Evolutionary conservation across 1,139 yeast species (phyloP).

Genomic region (Scheffersomyces lignicola): DNA sequence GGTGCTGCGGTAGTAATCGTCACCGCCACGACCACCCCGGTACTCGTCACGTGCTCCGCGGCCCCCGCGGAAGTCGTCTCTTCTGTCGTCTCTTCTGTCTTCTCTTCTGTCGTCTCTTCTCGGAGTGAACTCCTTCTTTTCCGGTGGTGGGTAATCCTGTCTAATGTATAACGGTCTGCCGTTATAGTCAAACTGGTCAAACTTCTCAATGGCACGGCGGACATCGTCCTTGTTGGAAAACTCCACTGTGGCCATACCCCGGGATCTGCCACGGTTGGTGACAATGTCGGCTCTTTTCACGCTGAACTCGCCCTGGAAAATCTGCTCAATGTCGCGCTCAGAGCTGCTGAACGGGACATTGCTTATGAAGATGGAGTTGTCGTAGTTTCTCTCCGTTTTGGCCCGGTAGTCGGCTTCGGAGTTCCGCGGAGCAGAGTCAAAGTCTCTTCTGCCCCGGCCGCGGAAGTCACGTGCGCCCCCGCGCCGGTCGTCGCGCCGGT

Average conservation of each 20-base stretch:
- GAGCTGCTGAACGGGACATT: slow-evolving; percentile 68
- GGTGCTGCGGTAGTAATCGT: slow-evolving; percentile 12
- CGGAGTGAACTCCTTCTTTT: slow-evolving; percentile 28
- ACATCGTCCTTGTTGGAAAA: slow-evolving; percentile 71
- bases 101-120: slow-evolving; percentile 13
- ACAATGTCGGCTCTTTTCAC: slow-evolving; percentile 87
- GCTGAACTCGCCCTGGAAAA: slow-evolving; percentile 63
- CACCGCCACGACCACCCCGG: slow-evolving; percentile 1
- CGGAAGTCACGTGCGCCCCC: slow-evolving; percentile 21
- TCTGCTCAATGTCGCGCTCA: slow-evolving; percentile 58
- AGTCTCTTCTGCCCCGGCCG: slow-evolving; percentile 20
- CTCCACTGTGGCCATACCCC: slow-evolving; percentile 95
- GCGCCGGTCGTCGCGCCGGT: slow-evolving; percentile 19
- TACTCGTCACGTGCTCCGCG: slow-evolving; percentile 9
- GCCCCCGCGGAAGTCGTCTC: slow-evolving; percentile 12
- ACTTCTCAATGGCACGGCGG: slow-evolving; percentile 67
- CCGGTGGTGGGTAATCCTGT: slow-evolving; percentile 84
- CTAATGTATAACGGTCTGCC: slow-evolving; percentile 90
- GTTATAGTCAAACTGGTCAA: slow-evolving; percentile 63
- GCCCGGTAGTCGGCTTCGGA: slow-evolving; percentile 33
- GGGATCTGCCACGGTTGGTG: slow-evolving; percentile 76
- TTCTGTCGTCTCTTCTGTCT: slow-evolving; percentile 13
- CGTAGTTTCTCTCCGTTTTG: slow-evolving; percentile 63
- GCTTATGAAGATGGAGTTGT: slow-evolving; percentile 70
- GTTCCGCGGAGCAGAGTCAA: slow-evolving; percentile 20